Evolutionary conservation across 2,329 filamentous ascomycete species (phyloP).

Genomic region (Cercospora zeae-maydis): DNA sequence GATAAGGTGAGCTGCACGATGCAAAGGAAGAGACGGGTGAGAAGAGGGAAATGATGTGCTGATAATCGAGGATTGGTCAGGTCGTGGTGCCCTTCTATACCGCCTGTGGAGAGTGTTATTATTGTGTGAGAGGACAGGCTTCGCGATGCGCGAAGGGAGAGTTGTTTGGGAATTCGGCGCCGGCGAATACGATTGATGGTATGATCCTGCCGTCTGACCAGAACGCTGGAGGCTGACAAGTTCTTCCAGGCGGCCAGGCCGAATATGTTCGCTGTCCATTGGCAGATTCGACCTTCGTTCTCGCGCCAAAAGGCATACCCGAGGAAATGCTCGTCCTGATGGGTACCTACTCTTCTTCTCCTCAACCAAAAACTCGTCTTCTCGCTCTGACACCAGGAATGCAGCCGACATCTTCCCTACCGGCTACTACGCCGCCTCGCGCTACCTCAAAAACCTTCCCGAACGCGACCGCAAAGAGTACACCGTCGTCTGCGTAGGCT

Average conservation of each 20-base stretch:
- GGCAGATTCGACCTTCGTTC: conserved; percentile 76
- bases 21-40: neutral
- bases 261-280: conserved; percentile 66
- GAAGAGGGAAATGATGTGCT: neutral
- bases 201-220: neutral
- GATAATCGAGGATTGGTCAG: conserved; percentile 35
- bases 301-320: conserved; percentile 66
- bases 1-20: conserved; percentile 48
- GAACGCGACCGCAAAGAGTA: conserved; percentile 59
- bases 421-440: conserved; percentile 77
- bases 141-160: conserved; percentile 66
- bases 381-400: neutral
- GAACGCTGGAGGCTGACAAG: neutral
- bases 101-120: conserved; percentile 77
- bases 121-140: conserved; percentile 72
- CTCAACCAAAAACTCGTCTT: neutral
- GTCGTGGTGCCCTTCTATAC: conserved; percentile 81
- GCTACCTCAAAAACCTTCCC: conserved; percentile 65
- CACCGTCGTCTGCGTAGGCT: conserved; percentile 77
- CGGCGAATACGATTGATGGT: conserved; percentile 34
- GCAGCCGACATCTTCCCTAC: conserved; percentile 75
- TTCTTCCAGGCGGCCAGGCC: conserved; percentile 27
- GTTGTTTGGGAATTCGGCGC: conserved; percentile 57
- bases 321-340: conserved; percentile 77
- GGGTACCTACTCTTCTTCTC: conserved; percentile 34